Conservation (phyloP, 192 early-diverging fungal species). For the Pilaira anomala region DNA sequence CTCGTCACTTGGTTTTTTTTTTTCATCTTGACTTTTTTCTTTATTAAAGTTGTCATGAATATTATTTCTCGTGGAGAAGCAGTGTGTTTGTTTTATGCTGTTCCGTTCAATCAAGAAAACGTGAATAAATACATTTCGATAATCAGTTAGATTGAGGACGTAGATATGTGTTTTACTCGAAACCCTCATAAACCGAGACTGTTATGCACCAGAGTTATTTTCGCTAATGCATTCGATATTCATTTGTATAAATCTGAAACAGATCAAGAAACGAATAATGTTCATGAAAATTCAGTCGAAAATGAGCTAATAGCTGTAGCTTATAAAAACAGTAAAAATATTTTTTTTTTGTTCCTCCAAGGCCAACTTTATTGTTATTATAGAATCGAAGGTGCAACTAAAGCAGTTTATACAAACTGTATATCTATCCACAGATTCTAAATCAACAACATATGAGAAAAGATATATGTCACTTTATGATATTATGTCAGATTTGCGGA, state of each 20-base stretch:
- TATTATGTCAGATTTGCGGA: no score
- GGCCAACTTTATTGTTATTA: no score
- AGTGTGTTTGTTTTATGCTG: conserved; percentile 11
- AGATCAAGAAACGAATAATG: conserved; percentile 9
- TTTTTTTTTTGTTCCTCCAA: background rate
- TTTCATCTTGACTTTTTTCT: no score
- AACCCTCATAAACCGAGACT: conserved; percentile 5
- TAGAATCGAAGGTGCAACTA: no score
- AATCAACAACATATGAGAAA: no score
- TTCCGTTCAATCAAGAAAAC: conserved; percentile 7
- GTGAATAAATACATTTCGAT: conserved; percentile 6
- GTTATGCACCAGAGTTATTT: conserved; percentile 4
- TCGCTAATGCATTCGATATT: conserved; percentile 4
- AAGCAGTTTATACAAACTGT: no score
- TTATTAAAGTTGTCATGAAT: no score
- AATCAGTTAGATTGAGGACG: conserved; percentile 6
- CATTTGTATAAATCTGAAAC: conserved; percentile 12
- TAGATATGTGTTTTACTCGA: conserved; percentile 14
- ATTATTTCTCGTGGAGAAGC: conserved; percentile 15
- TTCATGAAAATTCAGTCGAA: conserved; percentile 8
- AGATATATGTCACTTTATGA: no score
- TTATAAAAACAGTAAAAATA: conserved; percentile 13
- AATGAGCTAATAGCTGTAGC: conserved; percentile 8
- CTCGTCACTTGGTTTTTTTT: no score
- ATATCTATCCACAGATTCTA: no score